Base-by-base conservation (phyloP, 352 stramenopile genomes). In the Albugo laibachii region DNA sequence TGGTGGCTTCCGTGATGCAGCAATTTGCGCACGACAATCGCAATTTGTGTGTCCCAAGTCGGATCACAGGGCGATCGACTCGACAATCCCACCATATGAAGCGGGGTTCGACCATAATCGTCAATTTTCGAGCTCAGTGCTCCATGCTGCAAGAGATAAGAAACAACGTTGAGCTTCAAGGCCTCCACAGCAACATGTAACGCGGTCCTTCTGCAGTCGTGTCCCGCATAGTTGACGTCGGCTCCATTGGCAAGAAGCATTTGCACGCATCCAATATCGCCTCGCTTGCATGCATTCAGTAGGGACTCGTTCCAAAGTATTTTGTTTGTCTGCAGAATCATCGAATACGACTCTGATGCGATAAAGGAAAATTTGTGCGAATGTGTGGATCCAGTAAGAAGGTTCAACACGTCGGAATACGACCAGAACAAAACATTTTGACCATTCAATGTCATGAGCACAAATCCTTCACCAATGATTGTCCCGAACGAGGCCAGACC, bases 251-350 rank as follows among this genome's bases (percentile, higher is more conserved):
- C 73, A 4, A 92, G 58, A 12, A 92, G 60, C 79, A 92, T 92
- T 61, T 92, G 79, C 13, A 92, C 79, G 49, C 71, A 86, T 3
- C 65, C 73, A 36, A 92, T 66, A 48, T 86, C 76, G 41, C 79
- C 79, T 5, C 75, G 75, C 49, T 92, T 76, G 18, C 79, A 92
- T 0, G 79, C 79, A 52, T 92, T 73, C 41, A 86, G 75, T 13
- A 92, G 58, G n/a, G 79, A 76, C 12, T 89, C 79, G 45, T 92
- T 92, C 79, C 79, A 92, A 11, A 92, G 41, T 36, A 76, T 79
- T 53, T 92, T 92, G 58, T 85, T 88, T 0, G 69, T 69, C 15
- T 74, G 82, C 42, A 92, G 48, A 50, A 92, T 92, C 49, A 86
- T 87, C 56, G 86, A 87, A 53, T 92, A 92, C 53, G 70, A 86